phyloP scores from a whole-genome alignment of 345 rosid species.

The Lepidium africanum region DNA sequence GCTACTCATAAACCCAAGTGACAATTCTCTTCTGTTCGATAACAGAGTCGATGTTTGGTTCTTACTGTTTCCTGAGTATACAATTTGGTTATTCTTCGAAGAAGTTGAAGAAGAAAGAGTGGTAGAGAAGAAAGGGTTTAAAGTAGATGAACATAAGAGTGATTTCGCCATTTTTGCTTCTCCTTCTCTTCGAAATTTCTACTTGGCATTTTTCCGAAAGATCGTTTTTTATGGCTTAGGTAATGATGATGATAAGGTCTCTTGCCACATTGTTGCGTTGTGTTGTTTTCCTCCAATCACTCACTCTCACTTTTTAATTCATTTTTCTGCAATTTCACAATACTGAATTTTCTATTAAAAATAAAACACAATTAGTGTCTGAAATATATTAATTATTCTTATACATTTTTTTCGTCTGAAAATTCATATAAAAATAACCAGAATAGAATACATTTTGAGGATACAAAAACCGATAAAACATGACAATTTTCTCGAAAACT shows the following conservation, averaged over 20 bases:
- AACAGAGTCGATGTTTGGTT: constrained; percentile 26
- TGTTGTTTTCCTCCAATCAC: constrained; percentile 27
- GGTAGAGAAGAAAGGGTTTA: constrained; percentile 12
- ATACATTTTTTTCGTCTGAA: no score
- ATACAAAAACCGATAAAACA: no score
- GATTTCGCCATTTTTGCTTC: constrained; percentile 19
- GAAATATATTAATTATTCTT: background rate
- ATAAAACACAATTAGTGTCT: background rate
- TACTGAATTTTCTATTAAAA: background rate
- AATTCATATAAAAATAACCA: no score
- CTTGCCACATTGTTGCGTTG: constrained; percentile 5
- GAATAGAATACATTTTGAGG: no score
- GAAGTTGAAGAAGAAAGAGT: background rate
- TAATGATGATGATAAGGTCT: constrained; percentile 22
- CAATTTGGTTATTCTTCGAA: constrained; percentile 17
- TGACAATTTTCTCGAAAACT: no score
- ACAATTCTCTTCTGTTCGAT: constrained; percentile 45
- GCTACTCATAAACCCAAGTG: constrained; percentile 42
- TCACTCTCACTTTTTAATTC: background rate
- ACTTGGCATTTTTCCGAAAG: background rate
- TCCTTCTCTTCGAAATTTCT: background rate
- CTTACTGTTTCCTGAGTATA: constrained; percentile 27
- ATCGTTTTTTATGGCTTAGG: background rate
- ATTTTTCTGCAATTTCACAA: background rate
- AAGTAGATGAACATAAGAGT: constrained; percentile 13